Conservation (phyloP, 1,284 basidiomycete species). For the Ceratobasidium sp. region DNA sequence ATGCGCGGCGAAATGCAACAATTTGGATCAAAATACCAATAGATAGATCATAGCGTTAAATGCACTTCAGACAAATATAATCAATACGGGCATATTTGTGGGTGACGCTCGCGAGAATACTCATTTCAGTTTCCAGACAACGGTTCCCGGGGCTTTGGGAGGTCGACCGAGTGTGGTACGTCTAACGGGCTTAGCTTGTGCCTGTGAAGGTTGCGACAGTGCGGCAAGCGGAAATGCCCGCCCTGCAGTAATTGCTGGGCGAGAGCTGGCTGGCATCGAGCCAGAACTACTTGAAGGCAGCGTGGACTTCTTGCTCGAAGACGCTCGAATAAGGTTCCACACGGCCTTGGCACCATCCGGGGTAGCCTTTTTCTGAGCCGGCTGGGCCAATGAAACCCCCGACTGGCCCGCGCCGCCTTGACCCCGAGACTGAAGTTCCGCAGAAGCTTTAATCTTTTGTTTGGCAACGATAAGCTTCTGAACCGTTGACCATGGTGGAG, state of each 20-base stretch:
- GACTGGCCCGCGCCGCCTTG: not conserved
- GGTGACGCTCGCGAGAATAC: not conserved
- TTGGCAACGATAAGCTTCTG: not conserved
- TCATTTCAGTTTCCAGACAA: slow-evolving; percentile 11
- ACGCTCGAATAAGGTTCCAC: slow-evolving; percentile 25
- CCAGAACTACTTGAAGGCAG: not conserved
- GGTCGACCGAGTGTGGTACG: slow-evolving; percentile 31
- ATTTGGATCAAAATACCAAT: not conserved
- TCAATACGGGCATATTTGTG: not conserved
- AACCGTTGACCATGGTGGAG: slow-evolving; percentile 18
- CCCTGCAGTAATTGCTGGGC: not conserved
- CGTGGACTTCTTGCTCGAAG: slow-evolving; percentile 19
- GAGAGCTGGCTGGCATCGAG: not conserved
- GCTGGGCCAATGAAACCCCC: not conserved
- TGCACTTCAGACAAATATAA: not conserved
- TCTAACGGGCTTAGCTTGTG: slow-evolving; percentile 12
- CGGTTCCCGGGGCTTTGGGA: slow-evolving; percentile 17
- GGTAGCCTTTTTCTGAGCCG: slow-evolving; percentile 16
- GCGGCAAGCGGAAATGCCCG: not conserved
- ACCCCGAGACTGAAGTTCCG: not conserved
- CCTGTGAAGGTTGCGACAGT: not conserved
- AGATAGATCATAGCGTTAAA: not conserved
- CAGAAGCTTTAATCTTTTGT: not conserved
- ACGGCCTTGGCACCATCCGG: not conserved
- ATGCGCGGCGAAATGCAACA: slow-evolving; percentile 1